Evolutionary conservation across 2,329 filamentous ascomycete genomes (phyloP).

Genomic region (Epichloe elymi): DNA sequence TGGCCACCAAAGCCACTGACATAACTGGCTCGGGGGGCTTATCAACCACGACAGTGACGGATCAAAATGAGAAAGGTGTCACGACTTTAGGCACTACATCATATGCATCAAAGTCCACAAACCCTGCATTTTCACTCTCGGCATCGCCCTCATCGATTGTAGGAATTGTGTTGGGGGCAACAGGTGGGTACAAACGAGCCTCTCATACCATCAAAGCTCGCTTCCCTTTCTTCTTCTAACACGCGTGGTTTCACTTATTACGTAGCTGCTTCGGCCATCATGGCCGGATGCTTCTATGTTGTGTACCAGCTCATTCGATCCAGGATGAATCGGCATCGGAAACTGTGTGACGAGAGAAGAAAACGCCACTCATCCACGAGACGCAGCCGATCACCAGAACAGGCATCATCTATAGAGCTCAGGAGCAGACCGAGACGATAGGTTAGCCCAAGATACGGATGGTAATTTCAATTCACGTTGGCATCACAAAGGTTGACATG

Average conservation of each 20-base stretch:
- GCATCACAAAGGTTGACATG: neutral
- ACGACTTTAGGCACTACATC: neutral
- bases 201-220: neutral
- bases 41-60: neutral
- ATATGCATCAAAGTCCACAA: neutral
- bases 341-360: neutral
- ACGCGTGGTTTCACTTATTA: neutral
- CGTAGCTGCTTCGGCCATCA: conserved; percentile 1
- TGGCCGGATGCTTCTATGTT: neutral
- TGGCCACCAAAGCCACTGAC: neutral
- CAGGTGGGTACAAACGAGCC: conserved; percentile 6
- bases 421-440: neutral
- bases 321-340: neutral
- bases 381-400: neutral
- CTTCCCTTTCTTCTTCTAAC: neutral
- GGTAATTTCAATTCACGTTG: neutral
- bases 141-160: conserved; percentile 2
- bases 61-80: neutral
- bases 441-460: neutral
- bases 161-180: conserved; percentile 6
- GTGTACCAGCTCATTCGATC: neutral
- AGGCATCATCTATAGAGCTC: neutral
- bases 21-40: neutral
- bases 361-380: neutral
- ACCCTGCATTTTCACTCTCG: neutral